Conservation (phyloP, 2,329 filamentous ascomycete species). For the Daldinia sp. region DNA sequence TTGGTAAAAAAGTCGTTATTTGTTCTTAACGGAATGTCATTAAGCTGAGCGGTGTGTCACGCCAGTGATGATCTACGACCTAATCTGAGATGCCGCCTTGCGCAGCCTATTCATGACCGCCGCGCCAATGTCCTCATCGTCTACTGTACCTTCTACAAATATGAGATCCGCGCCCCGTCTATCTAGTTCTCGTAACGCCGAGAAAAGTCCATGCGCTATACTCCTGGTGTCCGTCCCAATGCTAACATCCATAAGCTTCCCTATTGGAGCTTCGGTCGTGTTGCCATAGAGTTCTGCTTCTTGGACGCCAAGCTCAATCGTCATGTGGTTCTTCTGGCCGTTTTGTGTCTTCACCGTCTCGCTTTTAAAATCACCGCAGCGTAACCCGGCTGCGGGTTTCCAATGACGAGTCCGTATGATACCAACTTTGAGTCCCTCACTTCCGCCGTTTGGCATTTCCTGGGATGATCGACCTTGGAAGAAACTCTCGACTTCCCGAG, state of each 20-base stretch:
- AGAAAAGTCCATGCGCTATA: slow-evolving; percentile 90
- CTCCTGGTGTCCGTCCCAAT: slow-evolving; percentile 77
- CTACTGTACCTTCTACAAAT: slow-evolving; percentile 88
- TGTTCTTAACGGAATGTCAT: slow-evolving; percentile 44
- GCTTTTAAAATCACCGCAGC: slow-evolving; percentile 50
- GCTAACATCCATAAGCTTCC: slow-evolving; percentile 74
- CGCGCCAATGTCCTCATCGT: slow-evolving; percentile 83
- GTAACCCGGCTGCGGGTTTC: slow-evolving; percentile 59
- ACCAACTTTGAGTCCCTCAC: slow-evolving; percentile 56
- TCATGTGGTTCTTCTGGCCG: slow-evolving; percentile 40
- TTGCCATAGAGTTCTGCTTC: slow-evolving; percentile 56
- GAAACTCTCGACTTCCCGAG: slow-evolving; percentile 52
- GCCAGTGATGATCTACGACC: slow-evolving; percentile 58
- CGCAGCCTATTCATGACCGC: slow-evolving; percentile 87
- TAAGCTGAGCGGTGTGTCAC: slow-evolving; percentile 34
- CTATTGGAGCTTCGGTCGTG: slow-evolving; percentile 50
- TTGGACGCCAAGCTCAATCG: slow-evolving; percentile 55
- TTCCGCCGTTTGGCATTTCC: slow-evolving; percentile 33
- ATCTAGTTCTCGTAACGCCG: slow-evolving; percentile 87
- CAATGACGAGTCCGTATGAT: slow-evolving; percentile 69
- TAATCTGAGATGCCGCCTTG: slow-evolving; percentile 77
- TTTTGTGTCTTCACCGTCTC: slow-evolving; percentile 46
- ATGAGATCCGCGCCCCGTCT: slow-evolving; percentile 82
- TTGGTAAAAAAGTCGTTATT: slow-evolving; percentile 48
- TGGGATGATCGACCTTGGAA: slow-evolving; percentile 28